phyloP scores from a whole-genome alignment of 441 rosid genomes.

The Flueggea neowawraea region DNA sequence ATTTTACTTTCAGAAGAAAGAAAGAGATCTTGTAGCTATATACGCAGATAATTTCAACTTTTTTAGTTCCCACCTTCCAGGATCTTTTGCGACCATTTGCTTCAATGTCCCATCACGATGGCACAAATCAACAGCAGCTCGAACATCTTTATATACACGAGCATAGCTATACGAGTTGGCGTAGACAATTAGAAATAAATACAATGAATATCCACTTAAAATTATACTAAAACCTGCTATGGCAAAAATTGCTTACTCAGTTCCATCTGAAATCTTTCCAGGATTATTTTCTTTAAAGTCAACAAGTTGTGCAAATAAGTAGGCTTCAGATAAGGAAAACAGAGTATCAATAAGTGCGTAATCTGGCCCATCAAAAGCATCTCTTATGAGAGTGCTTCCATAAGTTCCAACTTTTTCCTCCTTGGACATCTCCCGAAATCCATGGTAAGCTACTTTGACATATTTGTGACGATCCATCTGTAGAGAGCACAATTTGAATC shows the following conservation, averaged over 20 bases:
- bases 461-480: constrained; percentile 99
- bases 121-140: constrained; percentile 98
- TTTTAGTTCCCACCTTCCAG: constrained; percentile 47
- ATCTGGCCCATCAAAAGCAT: constrained; percentile 95
- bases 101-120: constrained; percentile 99
- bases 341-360: constrained; percentile 96
- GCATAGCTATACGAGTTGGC: constrained; percentile 63
- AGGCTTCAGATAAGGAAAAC: constrained; percentile 94
- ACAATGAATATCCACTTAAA: neutral
- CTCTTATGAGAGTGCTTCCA: constrained; percentile 82
- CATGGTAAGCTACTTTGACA: constrained; percentile 99
- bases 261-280: constrained; percentile 49
- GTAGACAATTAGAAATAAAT: neutral
- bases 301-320: constrained; percentile 96
- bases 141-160: constrained; percentile 90
- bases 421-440: constrained; percentile 86
- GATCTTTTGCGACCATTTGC: constrained; percentile 96
- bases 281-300: constrained; percentile 83
- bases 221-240: neutral
- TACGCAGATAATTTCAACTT: neutral
- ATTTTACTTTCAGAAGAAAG: neutral
- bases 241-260: constrained; percentile 48
- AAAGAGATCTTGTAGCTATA: neutral
- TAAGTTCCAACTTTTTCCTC: constrained; percentile 89
- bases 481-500: constrained; percentile 15